Percentiles rank a stretch among this genome's conserved stretches.
Conservation (phyloP, 257 asterid species). For the Solanum appendiculatum region DNA sequence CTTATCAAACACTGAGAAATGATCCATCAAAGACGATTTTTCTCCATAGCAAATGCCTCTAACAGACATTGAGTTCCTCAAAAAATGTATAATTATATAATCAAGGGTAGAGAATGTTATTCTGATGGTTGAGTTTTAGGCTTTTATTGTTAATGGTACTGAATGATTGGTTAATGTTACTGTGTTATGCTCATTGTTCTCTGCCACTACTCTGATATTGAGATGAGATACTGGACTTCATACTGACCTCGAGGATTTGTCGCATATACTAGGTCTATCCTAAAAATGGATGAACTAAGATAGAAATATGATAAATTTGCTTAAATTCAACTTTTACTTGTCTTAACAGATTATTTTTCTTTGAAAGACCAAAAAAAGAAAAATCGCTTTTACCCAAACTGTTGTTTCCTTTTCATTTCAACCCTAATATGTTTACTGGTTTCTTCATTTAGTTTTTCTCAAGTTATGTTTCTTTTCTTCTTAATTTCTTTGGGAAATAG, state of each 20-base stretch:
- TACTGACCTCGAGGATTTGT: neutral
- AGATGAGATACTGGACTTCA: neutral
- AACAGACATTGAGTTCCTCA: neutral
- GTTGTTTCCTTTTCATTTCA: neutral
- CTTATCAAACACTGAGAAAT: neutral
- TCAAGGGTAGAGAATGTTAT: neutral
- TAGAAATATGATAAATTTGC: neutral
- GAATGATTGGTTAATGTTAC: neutral
- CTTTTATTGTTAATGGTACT: neutral
- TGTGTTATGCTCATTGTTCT: neutral
- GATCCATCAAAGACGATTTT: neutral
- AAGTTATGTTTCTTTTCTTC: neutral
- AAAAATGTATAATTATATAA: neutral
- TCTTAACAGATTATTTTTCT: neutral
- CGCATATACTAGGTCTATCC: neutral
- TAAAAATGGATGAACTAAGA: neutral
- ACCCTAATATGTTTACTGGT: neutral
- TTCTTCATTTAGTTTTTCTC: neutral
- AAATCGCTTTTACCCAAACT: neutral
- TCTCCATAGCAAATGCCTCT: neutral
- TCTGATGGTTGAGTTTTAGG: neutral
- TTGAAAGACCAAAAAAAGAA: neutral
- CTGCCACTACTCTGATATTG: neutral
- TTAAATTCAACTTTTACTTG: neutral
- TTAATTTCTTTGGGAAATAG: constrained; percentile 18